phyloP scores from a whole-genome alignment of 345 rosid genomes.

The Gynandropsis gynandra region DNA sequence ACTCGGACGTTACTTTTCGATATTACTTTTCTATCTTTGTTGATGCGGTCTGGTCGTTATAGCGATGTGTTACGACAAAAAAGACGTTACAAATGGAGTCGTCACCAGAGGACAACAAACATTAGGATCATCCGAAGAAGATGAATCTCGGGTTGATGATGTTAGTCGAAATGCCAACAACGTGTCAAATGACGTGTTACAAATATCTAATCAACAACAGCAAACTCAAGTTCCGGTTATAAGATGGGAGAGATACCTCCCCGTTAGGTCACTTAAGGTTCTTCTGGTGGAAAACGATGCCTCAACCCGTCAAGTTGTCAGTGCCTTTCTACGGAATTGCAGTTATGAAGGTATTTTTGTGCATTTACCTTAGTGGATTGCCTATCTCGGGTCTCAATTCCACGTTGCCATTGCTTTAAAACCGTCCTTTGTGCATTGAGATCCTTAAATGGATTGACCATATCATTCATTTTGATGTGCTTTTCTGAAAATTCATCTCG shows the following conservation, averaged over 20 bases:
- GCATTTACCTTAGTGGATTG: neutral
- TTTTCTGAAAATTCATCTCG: neutral
- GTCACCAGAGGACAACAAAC: too few relatives aligned
- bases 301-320: conserved; percentile 70
- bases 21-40: too few relatives aligned
- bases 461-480: neutral
- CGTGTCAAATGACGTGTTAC: too few relatives aligned
- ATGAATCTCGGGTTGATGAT: too few relatives aligned
- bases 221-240: too few relatives aligned
- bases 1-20: too few relatives aligned
- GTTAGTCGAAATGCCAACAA: too few relatives aligned
- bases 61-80: too few relatives aligned
- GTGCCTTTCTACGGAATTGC: conserved; percentile 80
- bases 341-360: conserved; percentile 60
- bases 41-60: too few relatives aligned
- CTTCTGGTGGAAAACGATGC: conserved; percentile 73
- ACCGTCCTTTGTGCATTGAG: neutral
- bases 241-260: conserved; percentile 91
- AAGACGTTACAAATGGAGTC: too few relatives aligned
- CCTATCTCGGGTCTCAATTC: neutral
- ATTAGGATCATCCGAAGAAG: too few relatives aligned
- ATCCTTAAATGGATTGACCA: neutral
- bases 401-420: neutral
- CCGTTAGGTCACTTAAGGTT: conserved; percentile 53
- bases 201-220: too few relatives aligned